phyloP scores from a whole-genome alignment of 2,329 filamentous ascomycete genomes.

The Penicillium sclerotiorum region DNA sequence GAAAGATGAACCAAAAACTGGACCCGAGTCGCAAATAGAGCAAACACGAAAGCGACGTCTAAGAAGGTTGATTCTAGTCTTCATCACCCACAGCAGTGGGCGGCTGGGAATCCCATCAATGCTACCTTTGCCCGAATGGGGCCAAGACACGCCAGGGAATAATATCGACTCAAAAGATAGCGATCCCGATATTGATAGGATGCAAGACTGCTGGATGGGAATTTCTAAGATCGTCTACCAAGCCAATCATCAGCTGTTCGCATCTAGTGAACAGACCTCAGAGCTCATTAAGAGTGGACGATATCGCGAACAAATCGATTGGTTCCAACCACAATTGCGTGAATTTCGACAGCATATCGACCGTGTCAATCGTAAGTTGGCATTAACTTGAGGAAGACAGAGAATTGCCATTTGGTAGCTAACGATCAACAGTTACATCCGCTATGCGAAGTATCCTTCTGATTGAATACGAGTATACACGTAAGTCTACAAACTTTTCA shows the following conservation, averaged over 20 bases:
- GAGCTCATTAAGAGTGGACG: conserved; percentile 83
- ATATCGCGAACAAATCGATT: conserved; percentile 78
- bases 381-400: not conserved
- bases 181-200: conserved; percentile 54
- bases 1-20: conserved; percentile 71
- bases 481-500: conserved; percentile 50
- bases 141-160: conserved; percentile 40
- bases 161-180: conserved; percentile 31
- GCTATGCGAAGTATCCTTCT: conserved; percentile 74
- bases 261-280: conserved; percentile 82
- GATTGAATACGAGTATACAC: conserved; percentile 94
- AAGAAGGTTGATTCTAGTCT: conserved; percentile 83
- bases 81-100: conserved; percentile 90
- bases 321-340: conserved; percentile 75
- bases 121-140: conserved; percentile 64
- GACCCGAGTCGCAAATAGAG: conserved; percentile 54
- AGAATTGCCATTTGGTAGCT: conserved; percentile 11
- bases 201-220: conserved; percentile 85
- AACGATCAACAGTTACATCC: conserved; percentile 50
- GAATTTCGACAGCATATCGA: conserved; percentile 85
- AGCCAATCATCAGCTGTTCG: conserved; percentile 86
- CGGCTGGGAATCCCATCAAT: conserved; percentile 91
- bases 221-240: conserved; percentile 91
- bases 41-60: conserved; percentile 82
- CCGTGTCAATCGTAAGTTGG: conserved; percentile 59